A percentile compares a stretch with the other conserved stretches of the same genome.
These are phyloP conservation scores for Amanita fuliginea DNA, from an alignment of 768 basidiomycete genomes.

Conservation along the genomic window DNA sequence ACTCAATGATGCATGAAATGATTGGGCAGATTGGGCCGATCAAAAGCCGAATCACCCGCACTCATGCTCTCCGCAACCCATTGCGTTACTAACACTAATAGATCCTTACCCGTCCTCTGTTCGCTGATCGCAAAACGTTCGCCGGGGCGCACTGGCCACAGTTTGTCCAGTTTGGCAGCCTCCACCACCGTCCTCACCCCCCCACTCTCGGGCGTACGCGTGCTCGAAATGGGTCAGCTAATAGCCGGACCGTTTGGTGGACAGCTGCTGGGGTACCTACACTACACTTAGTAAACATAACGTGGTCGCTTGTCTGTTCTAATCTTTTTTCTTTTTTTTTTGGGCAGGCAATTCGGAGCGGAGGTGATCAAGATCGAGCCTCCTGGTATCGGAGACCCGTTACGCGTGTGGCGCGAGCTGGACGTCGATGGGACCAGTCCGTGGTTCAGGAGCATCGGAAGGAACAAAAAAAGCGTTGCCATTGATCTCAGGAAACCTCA, in stretches of 20 bases:
- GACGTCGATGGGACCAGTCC: slow-evolving; percentile 63
- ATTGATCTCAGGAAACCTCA: slow-evolving; percentile 51
- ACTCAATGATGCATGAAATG: no score
- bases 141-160: no score
- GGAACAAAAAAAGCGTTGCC: slow-evolving; percentile 67
- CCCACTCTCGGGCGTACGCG: slow-evolving; percentile 53
- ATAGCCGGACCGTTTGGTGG: slow-evolving; percentile 68
- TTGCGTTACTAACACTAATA: no score
- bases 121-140: neutral
- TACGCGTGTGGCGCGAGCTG: slow-evolving; percentile 62
- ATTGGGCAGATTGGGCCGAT: no score
- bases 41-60: no score
- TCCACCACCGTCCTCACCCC: slow-evolving; percentile 17
- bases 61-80: no score
- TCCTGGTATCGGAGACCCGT: slow-evolving; percentile 50
- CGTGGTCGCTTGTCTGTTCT: no score
- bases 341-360: slow-evolving; percentile 61
- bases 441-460: slow-evolving; percentile 61
- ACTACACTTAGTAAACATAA: no score
- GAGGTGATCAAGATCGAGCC: slow-evolving; percentile 67
- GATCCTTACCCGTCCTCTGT: no score
- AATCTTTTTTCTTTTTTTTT: no score
- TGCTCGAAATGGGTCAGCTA: slow-evolving; percentile 60
- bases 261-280: slow-evolving; percentile 51
- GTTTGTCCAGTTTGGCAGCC: neutral